phyloP scores from a whole-genome alignment of 257 asterid genomes.

The Buddleja alternifolia region DNA sequence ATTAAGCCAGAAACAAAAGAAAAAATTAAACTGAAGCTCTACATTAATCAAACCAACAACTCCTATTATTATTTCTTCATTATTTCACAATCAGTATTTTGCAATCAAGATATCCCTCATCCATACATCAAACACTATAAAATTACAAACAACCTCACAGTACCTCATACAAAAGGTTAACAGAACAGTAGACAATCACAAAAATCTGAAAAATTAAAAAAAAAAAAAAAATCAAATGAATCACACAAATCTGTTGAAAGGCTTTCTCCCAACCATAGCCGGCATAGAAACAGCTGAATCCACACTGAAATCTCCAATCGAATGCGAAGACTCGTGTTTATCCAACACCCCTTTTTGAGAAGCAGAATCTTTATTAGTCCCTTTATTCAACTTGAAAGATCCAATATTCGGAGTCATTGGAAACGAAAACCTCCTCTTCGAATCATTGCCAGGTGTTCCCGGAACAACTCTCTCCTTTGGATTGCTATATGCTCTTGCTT shows the following conservation, averaged over 20 bases:
- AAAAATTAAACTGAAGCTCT: not conserved
- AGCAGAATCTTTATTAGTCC: slow-evolving; percentile 56
- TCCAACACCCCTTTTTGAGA: slow-evolving; percentile 48
- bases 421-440: slow-evolving; percentile 79
- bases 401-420: slow-evolving; percentile 74
- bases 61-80: slow-evolving; percentile 38
- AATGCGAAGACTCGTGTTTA: slow-evolving; percentile 52
- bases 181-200: slow-evolving; percentile 27
- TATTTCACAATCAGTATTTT: slow-evolving; percentile 43
- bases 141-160: slow-evolving; percentile 30
- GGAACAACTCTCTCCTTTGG: slow-evolving; percentile 70
- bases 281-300: slow-evolving; percentile 85
- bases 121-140: slow-evolving; percentile 33
- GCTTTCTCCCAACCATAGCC: slow-evolving; percentile 69
- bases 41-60: slow-evolving; percentile 38
- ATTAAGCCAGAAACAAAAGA: not conserved
- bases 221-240: not conserved
- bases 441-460: slow-evolving; percentile 67
- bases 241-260: slow-evolving; percentile 95
- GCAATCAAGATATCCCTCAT: slow-evolving; percentile 36
- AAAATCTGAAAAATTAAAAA: not conserved
- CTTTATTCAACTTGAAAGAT: slow-evolving; percentile 77
- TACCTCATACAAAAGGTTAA: slow-evolving; percentile 31
- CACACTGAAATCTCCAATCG: slow-evolving; percentile 57
- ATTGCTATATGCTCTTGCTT: slow-evolving; percentile 69